phyloP scores from a whole-genome alignment of 2,329 filamentous ascomycete genomes.

The Fusarium nurragi region DNA sequence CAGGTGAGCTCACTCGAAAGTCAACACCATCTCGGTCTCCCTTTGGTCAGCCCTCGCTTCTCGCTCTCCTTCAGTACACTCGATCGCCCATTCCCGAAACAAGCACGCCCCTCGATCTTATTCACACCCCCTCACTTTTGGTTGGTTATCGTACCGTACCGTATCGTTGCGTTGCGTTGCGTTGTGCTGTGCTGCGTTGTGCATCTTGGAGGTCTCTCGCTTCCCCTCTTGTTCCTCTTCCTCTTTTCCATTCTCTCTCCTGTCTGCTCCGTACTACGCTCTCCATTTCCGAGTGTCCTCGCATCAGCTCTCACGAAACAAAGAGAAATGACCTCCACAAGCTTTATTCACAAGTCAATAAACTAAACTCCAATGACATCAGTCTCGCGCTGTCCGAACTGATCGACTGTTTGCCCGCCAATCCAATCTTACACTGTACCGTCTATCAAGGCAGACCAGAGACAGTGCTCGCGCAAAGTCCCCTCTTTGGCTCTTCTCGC shows the following conservation, averaged over 20 bases:
- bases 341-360: not conserved
- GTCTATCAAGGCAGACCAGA: constrained; percentile 20
- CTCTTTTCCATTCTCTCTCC: not conserved
- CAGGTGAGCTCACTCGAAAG: constrained; percentile 8
- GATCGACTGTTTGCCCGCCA: constrained; percentile 12
- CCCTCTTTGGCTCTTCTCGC: constrained; percentile 15
- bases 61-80: constrained; percentile 3
- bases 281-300: not conserved
- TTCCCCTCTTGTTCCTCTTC: constrained; percentile 11
- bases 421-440: constrained; percentile 7
- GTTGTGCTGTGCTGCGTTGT: not conserved
- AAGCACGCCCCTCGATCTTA: constrained; percentile 19
- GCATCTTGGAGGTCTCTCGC: not conserved
- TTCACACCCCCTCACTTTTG: constrained; percentile 11
- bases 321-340: not conserved
- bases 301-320: not conserved
- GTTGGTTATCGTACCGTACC: constrained; percentile 15
- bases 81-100: constrained; percentile 35
- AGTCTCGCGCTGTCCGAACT: constrained; percentile 25
- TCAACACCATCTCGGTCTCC: constrained; percentile 17
- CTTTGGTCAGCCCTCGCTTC: constrained; percentile 31
- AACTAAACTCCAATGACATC: constrained; percentile 16
- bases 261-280: too few species aligned
- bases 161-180: constrained; percentile 2
- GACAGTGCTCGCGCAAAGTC: constrained; percentile 22